Evolutionary conservation across 2,329 filamentous ascomycete genomes (phyloP), one percentile per base, ranked within the genome.

Genomic region (Sporothrix sp.): DNA sequence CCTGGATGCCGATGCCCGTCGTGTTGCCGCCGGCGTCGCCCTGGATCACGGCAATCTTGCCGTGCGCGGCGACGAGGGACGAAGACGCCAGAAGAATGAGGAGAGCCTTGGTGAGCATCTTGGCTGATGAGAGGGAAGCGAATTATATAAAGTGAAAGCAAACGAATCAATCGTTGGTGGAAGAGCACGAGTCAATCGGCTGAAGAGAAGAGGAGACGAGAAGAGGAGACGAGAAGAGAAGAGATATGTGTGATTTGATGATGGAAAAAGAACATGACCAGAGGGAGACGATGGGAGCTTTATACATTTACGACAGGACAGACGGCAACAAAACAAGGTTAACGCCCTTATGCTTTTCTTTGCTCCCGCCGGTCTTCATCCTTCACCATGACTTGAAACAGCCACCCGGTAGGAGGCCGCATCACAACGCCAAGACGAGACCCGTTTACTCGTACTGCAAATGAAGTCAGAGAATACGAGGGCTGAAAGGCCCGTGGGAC

Each of bases 1-100:
- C 68, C 53, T 62, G 57, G 53, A 71, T 71, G 20, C 62, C 69
- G 3, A 71, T 60, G n/a, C 63, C 68, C 1, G 68, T 71, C 20
- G 63, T 63, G 58, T 71, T 71, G 55, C 68, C 68, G 30, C 67
- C 68, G 1, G 59, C 59, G 52, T 69, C 62, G 37, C 67, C 67
- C 7, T 55, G 57, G 10, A 63, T 57, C 16, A 58, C 59, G 14
- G 57, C 57, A 32, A 65, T 51, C 45, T 64, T 65, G 56, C 63
- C 63, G 51, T 66, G 63, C 27, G 61, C 63, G 18, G 61, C 52
- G 14, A 62, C 62, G 23, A 64, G 56, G 11, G 62, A 60, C 3
- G 58, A 55, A 49, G 58, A 39, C 32, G 61, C 57, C 37, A 65
- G 61, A 8, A 58, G 58, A 20, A 64, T 10, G 54, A 61, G 9